Conservation (phyloP, 2,329 filamentous ascomycete genomes). For the Arthrobotrys megalospora region DNA sequence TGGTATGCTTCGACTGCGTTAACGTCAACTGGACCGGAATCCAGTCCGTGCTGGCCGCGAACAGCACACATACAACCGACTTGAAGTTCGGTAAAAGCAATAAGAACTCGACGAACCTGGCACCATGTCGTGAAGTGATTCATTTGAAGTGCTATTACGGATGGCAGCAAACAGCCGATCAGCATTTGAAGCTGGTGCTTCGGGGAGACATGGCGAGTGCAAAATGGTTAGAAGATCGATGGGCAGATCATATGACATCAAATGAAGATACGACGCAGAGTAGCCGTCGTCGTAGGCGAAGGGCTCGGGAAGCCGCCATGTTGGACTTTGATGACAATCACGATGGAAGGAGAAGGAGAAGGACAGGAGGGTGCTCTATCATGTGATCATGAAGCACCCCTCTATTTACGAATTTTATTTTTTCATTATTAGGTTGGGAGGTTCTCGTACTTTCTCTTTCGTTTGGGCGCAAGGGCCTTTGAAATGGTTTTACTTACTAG, state of each 20-base stretch:
- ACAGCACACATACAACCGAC: conserved; percentile 78
- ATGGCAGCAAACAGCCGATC: conserved; percentile 94
- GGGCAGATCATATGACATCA: conserved; percentile 94
- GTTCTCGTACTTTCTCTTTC: conserved; percentile 3
- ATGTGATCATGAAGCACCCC: conserved; percentile 37
- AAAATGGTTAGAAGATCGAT: conserved; percentile 85
- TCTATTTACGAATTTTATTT: conserved; percentile 20
- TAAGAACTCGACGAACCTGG: conserved; percentile 64
- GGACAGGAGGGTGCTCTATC: conserved; percentile 51
- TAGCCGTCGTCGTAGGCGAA: conserved; percentile 77
- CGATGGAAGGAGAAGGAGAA: conserved; percentile 38
- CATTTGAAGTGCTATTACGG: conserved; percentile 93
- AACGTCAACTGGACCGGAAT: conserved; percentile 94
- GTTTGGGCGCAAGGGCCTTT: conserved; percentile 6
- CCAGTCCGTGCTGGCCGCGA: conserved; percentile 86
- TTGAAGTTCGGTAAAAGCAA: conserved; percentile 65
- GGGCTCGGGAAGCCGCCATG: conserved; percentile 85
- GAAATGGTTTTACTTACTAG: conserved; percentile 18
- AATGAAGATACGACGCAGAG: conserved; percentile 82
- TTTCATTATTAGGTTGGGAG: background rate
- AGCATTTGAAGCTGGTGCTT: conserved; percentile 89
- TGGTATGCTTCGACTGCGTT: conserved; percentile 91
- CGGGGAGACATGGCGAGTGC: conserved; percentile 77
- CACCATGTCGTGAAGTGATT: conserved; percentile 83
- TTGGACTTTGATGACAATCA: conserved; percentile 79